Evolutionary conservation across 2,329 filamentous ascomycete species (phyloP).

Genomic region (Aspergillus flavus): DNA sequence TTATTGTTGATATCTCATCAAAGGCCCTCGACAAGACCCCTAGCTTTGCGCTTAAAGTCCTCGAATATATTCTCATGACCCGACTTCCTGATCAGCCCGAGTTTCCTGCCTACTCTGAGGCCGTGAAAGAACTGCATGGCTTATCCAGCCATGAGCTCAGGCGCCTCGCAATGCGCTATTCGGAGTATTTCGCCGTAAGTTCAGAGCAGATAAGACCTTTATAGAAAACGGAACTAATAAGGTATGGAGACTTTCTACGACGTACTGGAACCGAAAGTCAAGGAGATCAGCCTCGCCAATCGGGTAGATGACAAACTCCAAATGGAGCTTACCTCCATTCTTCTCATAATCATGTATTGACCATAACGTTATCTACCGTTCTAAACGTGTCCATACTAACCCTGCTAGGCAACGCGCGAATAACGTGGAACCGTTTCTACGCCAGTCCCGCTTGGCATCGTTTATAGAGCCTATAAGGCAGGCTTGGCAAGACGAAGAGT

Average conservation of each 20-base stretch:
- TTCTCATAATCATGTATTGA: slow-evolving; percentile 82
- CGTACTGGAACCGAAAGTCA: slow-evolving; percentile 79
- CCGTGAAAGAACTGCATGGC: slow-evolving; percentile 83
- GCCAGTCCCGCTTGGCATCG: slow-evolving; percentile 70
- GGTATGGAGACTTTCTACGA: slow-evolving; percentile 73
- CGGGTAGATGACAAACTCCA: slow-evolving; percentile 78
- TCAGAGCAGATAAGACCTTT: background rate
- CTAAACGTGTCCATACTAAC: slow-evolving; percentile 12
- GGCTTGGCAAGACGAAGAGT: slow-evolving; percentile 73
- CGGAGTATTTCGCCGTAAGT: slow-evolving; percentile 78
- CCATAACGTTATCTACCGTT: background rate
- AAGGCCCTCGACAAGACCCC: slow-evolving; percentile 76
- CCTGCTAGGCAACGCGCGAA: slow-evolving; percentile 72
- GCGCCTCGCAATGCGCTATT: slow-evolving; percentile 84
- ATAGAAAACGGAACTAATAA: slow-evolving; percentile 20
- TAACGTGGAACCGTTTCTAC: slow-evolving; percentile 69
- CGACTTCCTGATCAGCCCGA: slow-evolving; percentile 73
- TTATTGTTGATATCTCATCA: slow-evolving; percentile 83
- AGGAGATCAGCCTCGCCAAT: slow-evolving; percentile 72
- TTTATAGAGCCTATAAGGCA: slow-evolving; percentile 83
- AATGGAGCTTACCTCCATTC: slow-evolving; percentile 83
- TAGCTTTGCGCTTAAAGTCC: slow-evolving; percentile 81
- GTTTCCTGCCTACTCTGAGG: slow-evolving; percentile 76
- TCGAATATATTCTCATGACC: slow-evolving; percentile 88
- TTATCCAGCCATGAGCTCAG: slow-evolving; percentile 87